These are phyloP conservation scores for Trypanosoma lewisi DNA, from an alignment of 208 protist genomes.

Conservation along the genomic window DNA sequence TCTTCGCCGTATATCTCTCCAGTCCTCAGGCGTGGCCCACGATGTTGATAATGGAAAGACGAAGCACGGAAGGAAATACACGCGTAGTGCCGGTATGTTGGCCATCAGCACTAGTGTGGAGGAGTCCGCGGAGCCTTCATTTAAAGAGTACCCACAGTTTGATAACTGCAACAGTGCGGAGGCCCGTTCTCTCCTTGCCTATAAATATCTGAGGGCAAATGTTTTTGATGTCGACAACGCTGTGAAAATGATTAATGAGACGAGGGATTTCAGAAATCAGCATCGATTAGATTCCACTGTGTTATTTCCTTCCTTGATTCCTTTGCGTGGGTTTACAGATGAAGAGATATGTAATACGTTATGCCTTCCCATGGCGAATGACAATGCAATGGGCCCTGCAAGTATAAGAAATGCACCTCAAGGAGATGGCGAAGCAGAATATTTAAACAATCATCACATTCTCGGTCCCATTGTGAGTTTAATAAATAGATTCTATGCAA, in stretches of 20 bases:
- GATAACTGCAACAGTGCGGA: conserved; percentile 25
- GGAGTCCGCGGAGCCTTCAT: not conserved
- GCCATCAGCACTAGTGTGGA: not conserved
- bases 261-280: conserved; percentile 38
- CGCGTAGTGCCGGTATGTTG: not conserved
- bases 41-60: not conserved
- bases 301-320: conserved; percentile 58
- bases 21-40: not conserved
- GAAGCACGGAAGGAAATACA: not conserved
- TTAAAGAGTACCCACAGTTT: conserved; percentile 23
- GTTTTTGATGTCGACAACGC: conserved; percentile 30
- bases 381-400: not conserved
- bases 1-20: conserved; percentile 1
- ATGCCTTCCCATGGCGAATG: conserved; percentile 20
- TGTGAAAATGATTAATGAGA: conserved; percentile 24
- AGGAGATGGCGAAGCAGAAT: conserved; percentile 14
- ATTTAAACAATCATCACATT: conserved; percentile 55
- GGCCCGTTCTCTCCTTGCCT: conserved; percentile 34
- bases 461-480: conserved; percentile 48
- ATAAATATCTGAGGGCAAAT: conserved; percentile 41
- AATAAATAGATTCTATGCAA: conserved; percentile 37
- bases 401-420: not conserved
- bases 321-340: conserved; percentile 50
- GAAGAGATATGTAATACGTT: conserved; percentile 41
- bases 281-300: conserved; percentile 54